phyloP scores from a whole-genome alignment of 2,329 filamentous ascomycete genomes.

The Colletotrichum caudatum region DNA sequence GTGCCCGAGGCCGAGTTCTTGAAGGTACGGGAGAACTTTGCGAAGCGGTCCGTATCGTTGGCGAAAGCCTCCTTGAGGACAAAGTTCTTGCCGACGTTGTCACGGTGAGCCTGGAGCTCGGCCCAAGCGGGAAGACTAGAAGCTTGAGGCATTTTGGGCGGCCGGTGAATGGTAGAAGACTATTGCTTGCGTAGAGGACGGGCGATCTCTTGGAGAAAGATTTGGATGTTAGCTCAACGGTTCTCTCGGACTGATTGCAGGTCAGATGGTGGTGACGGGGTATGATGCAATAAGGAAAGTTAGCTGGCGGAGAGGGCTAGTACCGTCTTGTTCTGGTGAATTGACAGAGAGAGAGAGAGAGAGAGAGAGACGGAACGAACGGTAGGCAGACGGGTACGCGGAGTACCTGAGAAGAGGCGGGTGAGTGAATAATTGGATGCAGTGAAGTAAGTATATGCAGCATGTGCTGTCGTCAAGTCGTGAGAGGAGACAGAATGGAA shows the following conservation, averaged over 20 bases:
- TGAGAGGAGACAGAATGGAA: background rate
- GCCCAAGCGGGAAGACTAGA: conserved; percentile 89
- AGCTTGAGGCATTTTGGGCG: conserved; percentile 79
- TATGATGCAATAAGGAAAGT: background rate
- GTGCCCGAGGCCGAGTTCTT: conserved; percentile 80
- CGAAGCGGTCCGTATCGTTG: conserved; percentile 87
- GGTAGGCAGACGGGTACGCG: background rate
- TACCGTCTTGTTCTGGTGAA: background rate
- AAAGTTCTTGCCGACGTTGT: conserved; percentile 86
- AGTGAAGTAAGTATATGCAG: conserved; percentile 1
- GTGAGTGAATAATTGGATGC: background rate
- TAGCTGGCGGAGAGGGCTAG: background rate
- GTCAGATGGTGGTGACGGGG: background rate
- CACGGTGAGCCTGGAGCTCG: conserved; percentile 90
- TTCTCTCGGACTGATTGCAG: background rate
- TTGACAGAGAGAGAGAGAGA: background rate
- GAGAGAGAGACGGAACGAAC: background rate
- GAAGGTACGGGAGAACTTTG: conserved; percentile 89
- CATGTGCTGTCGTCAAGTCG: background rate
- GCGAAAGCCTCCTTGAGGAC: conserved; percentile 94
- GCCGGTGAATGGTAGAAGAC: background rate
- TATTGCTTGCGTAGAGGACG: background rate
- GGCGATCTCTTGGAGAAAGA: background rate
- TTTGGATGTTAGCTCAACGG: background rate
- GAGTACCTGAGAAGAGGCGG: background rate